Base-by-base conservation (phyloP, 2,329 filamentous ascomycete species). In the Fusarium sp. region DNA sequence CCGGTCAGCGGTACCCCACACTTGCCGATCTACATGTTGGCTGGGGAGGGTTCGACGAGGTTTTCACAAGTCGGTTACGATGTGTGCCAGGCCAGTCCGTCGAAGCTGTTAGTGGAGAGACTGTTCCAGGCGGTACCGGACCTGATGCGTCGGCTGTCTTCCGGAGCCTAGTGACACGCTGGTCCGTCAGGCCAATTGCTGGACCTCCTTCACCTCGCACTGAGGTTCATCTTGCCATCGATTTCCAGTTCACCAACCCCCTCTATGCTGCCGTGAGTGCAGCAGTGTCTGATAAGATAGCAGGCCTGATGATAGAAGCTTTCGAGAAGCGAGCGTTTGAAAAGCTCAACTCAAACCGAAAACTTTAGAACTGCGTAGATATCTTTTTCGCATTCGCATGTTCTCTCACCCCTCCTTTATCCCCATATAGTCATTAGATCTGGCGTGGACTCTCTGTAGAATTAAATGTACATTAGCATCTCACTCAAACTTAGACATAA, bases 181-280 rank as follows among this genome's bases (percentile, higher is more conserved):
- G 91, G 92, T 89, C 86, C 51, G 84, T 93, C 66, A 83, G 80
- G 55, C 85, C 86, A 4, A 78, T 85, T 25, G 45, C 71, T 44
- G 55, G 50, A 4, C 61, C 68, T 11, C 60, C 75, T 4, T 65
- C 72, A 15, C 77, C 75, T 6, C 75, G 77, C 59, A 97, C 94
- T 7, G 88, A 92, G 74, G 93, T 98, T 16, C 86, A 88, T 73
- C 82, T 99, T 73, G 85, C 86, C 60, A 91, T 99, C 73, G 88
- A 90, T 68, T 98, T 95, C 79, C 89, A 91, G 79, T 98, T 99
- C 79, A 86, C 89, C 73, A 98, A 95, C 81, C 93, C 95, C n/a
- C 79, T 97, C 60, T 97, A 98, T 82, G 91, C 90, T 44, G 89
- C 92, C 22, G 84, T 98, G 77, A 96, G 95, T 78, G 87, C 90